phyloP scores from a whole-genome alignment of 768 basidiomycete genomes.

The Pisolithus sp. region DNA sequence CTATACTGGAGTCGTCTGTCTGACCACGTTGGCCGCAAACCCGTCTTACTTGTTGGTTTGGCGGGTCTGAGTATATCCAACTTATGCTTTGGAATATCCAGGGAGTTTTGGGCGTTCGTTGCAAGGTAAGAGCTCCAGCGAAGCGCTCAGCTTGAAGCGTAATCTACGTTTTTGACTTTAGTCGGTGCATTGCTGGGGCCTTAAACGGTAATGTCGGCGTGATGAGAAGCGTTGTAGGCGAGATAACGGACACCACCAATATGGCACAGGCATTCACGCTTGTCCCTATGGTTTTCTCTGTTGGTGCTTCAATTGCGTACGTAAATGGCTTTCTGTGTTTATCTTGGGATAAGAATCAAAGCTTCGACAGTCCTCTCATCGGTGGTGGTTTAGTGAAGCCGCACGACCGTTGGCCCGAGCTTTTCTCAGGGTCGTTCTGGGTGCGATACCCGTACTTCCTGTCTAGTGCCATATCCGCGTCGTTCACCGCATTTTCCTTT shows the following conservation, averaged over 20 bases:
- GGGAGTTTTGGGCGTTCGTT: constrained; percentile 59
- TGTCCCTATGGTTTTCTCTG: constrained; percentile 24
- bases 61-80: no score
- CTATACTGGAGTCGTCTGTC: constrained; percentile 72
- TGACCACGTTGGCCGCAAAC: constrained; percentile 69
- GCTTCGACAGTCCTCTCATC: constrained; percentile 44
- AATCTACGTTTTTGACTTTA: constrained; percentile 9
- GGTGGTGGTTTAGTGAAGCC: constrained; percentile 53
- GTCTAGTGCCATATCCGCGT: constrained; percentile 23
- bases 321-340: background rate
- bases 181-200: constrained; percentile 30
- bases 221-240: constrained; percentile 66
- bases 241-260: constrained; percentile 41
- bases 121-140: constrained; percentile 26
- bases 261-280: constrained; percentile 31
- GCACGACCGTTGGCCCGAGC: constrained; percentile 44
- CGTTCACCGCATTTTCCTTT: constrained; percentile 8
- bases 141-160: background rate
- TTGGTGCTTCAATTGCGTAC: constrained; percentile 27
- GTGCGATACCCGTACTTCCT: constrained; percentile 32
- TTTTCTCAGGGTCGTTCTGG: constrained; percentile 40
- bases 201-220: constrained; percentile 44
- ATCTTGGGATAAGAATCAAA: no score
- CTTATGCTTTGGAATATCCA: constrained; percentile 70
- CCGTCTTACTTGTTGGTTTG: constrained; percentile 62